phyloP scores from a whole-genome alignment of 192 early-diverging fungal genomes.

The Entomortierella chlamydospora region DNA sequence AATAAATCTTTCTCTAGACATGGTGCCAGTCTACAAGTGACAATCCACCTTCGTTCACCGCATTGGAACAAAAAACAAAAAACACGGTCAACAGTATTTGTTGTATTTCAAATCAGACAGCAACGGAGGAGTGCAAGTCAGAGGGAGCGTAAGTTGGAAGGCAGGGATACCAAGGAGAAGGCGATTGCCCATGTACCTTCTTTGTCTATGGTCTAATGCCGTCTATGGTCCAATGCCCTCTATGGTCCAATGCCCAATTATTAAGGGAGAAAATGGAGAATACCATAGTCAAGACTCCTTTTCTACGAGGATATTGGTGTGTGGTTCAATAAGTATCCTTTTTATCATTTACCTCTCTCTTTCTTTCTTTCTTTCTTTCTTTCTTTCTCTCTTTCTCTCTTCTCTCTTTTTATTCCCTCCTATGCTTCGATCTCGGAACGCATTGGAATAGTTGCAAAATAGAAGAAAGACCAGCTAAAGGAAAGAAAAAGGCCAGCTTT shows the following conservation, averaged over 20 bases:
- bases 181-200: background rate
- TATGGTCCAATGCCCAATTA: too few species aligned
- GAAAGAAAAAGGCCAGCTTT: too few species aligned
- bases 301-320: too few species aligned
- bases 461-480: too few species aligned
- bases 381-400: too few species aligned
- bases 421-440: conserved; percentile 15
- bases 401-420: background rate
- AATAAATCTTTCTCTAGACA: too few species aligned
- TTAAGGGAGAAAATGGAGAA: background rate
- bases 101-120: conserved; percentile 7
- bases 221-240: too few species aligned
- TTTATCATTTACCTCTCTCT: background rate
- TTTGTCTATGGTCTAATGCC: background rate
- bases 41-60: background rate
- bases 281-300: too few species aligned
- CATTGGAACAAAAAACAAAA: background rate
- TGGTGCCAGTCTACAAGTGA: too few species aligned
- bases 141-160: background rate
- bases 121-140: background rate
- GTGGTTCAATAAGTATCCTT: too few species aligned
- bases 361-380: conserved; percentile 4
- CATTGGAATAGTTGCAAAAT: conserved; percentile 10
- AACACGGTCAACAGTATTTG: background rate
- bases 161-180: background rate